Base-by-base conservation (phyloP, 441 rosid genomes). In the Cnidoscolus chayamansa region DNA sequence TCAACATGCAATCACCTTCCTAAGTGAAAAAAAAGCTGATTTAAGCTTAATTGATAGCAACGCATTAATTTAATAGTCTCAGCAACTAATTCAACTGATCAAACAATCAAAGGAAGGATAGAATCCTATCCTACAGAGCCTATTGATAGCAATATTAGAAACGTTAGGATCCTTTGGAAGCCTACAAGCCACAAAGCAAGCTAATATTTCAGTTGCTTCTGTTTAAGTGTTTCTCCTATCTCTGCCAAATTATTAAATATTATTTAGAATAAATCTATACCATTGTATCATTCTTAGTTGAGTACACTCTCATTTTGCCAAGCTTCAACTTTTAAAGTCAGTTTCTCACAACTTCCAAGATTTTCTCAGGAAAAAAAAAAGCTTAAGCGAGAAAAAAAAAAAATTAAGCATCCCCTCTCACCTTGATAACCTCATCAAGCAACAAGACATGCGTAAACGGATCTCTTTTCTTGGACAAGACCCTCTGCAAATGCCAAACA, bases 401-500 rank as follows among this genome's bases (percentile, higher is more conserved):
- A 15, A n/a, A 61, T n/a, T 10, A n/a, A 1, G 58, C 10, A 53
- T 65, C 37, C 32, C 40, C 40, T 47, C 70, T 72, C 54, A 94
- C 99, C 95, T 95, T 88, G 72, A 93, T 87, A 82, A 93, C 94
- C 80, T 91, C 97, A 50, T 95, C 98, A 55, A 95, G 92, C 80
- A 95, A 82, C 84, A 95, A 84, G 32, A 91, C 91, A 78, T 95
- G 98, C 0, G 97, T 88, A 78, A 95, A 93, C 2, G 99, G 99
- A 84, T 93, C 99, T 73, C 92, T 91, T 82, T 95, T 95, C 85
- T 95, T 93, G 2, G 97, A 93, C 75, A 95, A 67, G 61, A 95
- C 96, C 80, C 99, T 87, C 87, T 93, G 97, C 94, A 95, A 87
- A 58, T 95, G 98, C 98, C 99, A 95, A 74, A 93, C 93, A 5